phyloP scores from a whole-genome alignment of 352 stramenopile species.

The Globisporangium apiculatum region DNA sequence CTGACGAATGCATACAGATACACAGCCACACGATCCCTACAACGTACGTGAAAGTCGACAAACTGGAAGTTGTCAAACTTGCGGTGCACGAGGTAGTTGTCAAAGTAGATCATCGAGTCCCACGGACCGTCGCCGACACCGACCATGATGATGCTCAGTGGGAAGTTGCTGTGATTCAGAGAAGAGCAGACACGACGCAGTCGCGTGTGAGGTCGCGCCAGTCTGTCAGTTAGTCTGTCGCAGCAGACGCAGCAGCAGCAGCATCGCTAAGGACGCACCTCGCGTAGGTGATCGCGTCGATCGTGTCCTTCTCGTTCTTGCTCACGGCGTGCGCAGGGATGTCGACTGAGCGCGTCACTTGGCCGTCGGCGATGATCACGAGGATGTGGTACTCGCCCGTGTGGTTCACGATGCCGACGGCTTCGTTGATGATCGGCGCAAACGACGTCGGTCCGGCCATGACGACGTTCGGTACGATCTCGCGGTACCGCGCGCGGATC shows the following conservation, averaged over 20 bases:
- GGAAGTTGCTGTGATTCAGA: conserved; percentile 44
- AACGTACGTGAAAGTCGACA: conserved; percentile 66
- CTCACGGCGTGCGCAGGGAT: conserved; percentile 62
- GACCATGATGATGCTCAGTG: conserved; percentile 75
- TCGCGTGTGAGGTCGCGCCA: neutral
- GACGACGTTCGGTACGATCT: conserved; percentile 60
- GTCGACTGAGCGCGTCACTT: conserved; percentile 81
- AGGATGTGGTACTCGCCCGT: conserved; percentile 83
- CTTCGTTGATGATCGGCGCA: conserved; percentile 80
- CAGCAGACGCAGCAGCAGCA: neutral
- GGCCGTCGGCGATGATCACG: conserved; percentile 83
- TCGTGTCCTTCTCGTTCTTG: conserved; percentile 86
- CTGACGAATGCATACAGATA: neutral
- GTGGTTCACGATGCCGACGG: conserved; percentile 70
- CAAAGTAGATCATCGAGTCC: conserved; percentile 78
- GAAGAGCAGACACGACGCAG: neutral
- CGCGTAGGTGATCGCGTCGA: conserved; percentile 74
- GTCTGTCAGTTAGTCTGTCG: neutral
- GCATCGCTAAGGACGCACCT: conserved; percentile 7
- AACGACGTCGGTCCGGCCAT: conserved; percentile 84
- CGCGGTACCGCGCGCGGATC: conserved; percentile 62
- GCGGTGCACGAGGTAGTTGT: conserved; percentile 68
- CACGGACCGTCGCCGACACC: conserved; percentile 76
- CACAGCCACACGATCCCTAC: neutral
- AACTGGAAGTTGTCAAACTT: conserved; percentile 89